Evolutionary conservation across 768 basidiomycete species (phyloP).

Genomic region (Termitomyces bulborhizus): DNA sequence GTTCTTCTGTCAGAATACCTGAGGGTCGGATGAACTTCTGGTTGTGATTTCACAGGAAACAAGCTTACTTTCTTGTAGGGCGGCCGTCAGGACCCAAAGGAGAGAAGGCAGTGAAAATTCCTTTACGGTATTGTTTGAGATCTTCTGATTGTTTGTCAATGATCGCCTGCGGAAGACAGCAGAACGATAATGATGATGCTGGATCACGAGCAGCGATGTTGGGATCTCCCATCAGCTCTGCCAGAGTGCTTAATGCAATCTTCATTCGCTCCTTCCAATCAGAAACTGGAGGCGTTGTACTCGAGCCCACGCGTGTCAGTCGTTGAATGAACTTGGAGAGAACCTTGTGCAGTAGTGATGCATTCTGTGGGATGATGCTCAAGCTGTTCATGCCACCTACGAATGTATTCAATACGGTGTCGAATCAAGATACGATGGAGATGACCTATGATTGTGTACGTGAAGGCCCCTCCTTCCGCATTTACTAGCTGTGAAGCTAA

Average conservation of each 20-base stretch:
- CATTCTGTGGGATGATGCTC: constrained; percentile 46
- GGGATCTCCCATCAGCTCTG: constrained; percentile 42
- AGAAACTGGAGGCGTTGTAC: constrained; percentile 31
- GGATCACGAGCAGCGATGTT: constrained; percentile 47
- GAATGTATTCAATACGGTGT: neutral
- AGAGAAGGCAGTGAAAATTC: constrained; percentile 40
- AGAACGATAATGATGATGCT: constrained; percentile 62
- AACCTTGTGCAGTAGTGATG: constrained; percentile 59
- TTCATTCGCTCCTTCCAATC: constrained; percentile 44
- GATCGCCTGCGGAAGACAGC: constrained; percentile 47
- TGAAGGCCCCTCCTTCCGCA: constrained; percentile 39
- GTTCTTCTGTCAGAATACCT: constrained; percentile 55
- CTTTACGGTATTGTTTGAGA: constrained; percentile 40
- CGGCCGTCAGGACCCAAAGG: constrained; percentile 54
- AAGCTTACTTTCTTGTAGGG: constrained; percentile 53
- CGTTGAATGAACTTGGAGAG: constrained; percentile 57
- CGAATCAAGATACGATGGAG: neutral
- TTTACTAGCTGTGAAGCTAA: constrained; percentile 44
- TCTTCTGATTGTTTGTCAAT: constrained; percentile 45
- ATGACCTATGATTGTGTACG: constrained; percentile 60
- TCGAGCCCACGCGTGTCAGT: constrained; percentile 43
- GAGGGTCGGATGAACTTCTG: neutral
- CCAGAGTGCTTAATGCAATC: constrained; percentile 45
- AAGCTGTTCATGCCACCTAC: constrained; percentile 52
- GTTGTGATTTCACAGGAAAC: constrained; percentile 1